phyloP scores from a whole-genome alignment of 139 green algal genomes.

The Picochlorum sp. region DNA sequence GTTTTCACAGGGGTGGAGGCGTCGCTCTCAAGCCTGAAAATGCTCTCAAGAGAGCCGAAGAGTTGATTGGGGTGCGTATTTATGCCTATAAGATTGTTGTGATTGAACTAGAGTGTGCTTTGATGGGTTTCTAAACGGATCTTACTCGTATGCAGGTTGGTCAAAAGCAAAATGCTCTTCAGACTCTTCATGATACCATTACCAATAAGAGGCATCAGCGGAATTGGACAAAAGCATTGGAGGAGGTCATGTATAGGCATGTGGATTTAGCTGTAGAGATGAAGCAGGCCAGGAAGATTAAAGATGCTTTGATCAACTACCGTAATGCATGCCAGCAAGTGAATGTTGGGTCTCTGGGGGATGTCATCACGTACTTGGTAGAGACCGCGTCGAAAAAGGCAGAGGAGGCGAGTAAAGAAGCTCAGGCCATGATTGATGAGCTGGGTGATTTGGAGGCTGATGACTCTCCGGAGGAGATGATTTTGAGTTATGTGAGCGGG shows the following conservation, averaged over 20 bases:
- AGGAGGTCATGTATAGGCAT: constrained; percentile 93
- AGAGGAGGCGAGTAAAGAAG: constrained; percentile 72
- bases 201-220: constrained; percentile 92
- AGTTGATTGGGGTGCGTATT: constrained; percentile 82
- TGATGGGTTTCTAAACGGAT: too few species aligned
- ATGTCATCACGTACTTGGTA: constrained; percentile 97
- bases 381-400: constrained; percentile 81
- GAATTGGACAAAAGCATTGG: constrained; percentile 82
- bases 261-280: constrained; percentile 91
- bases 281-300: constrained; percentile 83
- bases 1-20: constrained; percentile 27
- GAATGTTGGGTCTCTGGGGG: constrained; percentile 92
- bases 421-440: constrained; percentile 62
- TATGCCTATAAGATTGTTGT: not conserved
- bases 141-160: constrained; percentile 14
- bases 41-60: constrained; percentile 93
- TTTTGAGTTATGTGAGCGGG: constrained; percentile 89
- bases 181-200: constrained; percentile 87
- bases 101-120: too few species aligned
- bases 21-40: constrained; percentile 90
- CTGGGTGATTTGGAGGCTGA: constrained; percentile 94
- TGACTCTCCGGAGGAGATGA: constrained; percentile 92
- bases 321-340: constrained; percentile 92
- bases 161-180: constrained; percentile 25
- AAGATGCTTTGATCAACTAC: constrained; percentile 98